Evolutionary conservation across 2,329 filamentous ascomycete genomes (phyloP), one percentile per base, ranked within the genome.

Genomic region (Endocalyx cinctus): DNA sequence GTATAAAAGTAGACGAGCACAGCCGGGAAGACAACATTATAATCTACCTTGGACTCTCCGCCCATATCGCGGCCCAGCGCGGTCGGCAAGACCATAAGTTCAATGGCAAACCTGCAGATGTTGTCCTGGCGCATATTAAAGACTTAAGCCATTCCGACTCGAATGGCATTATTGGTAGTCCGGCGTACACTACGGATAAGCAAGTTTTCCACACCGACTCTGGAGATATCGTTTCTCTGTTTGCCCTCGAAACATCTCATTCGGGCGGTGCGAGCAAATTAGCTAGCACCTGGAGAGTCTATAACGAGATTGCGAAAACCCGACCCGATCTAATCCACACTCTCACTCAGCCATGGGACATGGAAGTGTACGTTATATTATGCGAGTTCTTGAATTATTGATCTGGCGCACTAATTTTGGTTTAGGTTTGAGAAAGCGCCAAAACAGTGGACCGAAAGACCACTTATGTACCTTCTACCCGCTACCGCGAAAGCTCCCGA

Each of bases 111-210:
- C 59, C 61, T 0, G 68, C 67, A 2, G 72, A 75, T 27, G 69
- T 75, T 0, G 67, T 77, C 5, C 52, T 78, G 3, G 62, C 67
- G 3, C 79, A 84, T 41, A 77, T 84, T 57, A 82, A 77, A 51
- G 78, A 84, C 42, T 60, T 84, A 6, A 64, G 44, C 14, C 37
- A 41, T 7, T 35, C 45, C 3, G 37, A 37, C 1, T 50, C 57
- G 12, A 52, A 50, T 13, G 55, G 53, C 17, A 57, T 60, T 4
- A 79, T 81, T 29, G 74, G 75, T 3, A 67, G 69, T 1, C 75
- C 75, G 8, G 44, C 44, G 5, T 47, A 47, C 15, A 47, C 44
- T 14, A 45, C 44, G 2, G 44, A 47, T 30, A 47, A 47, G 27
- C 44, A 47, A 17, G 44, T 45, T 17, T 47, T 47, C 15, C 79